Evolutionary conservation across 1,139 yeast species (phyloP).

Genomic region (Spathaspora sp.): DNA sequence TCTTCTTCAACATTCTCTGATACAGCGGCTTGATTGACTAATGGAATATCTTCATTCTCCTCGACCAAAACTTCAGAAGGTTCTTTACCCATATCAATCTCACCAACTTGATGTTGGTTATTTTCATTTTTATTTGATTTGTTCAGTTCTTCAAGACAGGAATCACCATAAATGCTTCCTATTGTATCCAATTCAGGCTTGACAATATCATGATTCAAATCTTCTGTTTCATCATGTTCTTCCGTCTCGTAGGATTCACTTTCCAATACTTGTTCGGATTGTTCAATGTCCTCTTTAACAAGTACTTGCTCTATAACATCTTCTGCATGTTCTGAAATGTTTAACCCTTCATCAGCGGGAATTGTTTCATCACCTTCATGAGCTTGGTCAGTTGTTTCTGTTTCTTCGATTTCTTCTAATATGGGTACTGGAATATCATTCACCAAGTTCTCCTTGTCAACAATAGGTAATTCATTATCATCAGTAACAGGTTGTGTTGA

Average conservation of each 20-base stretch:
- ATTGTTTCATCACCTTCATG: too few relatives aligned
- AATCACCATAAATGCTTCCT: not conserved
- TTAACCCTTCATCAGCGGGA: too few relatives aligned
- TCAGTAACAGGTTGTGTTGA: too few relatives aligned
- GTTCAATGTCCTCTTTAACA: too few relatives aligned
- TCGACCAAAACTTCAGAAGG: not conserved
- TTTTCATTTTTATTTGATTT: not conserved
- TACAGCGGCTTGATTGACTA: not conserved
- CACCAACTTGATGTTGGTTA: not conserved
- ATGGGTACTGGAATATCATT: not conserved
- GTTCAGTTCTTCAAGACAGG: not conserved
- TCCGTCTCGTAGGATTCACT: too few relatives aligned
- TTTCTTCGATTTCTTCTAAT: not conserved
- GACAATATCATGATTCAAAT: not conserved
- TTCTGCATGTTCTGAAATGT: not conserved
- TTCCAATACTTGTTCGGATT: not conserved
- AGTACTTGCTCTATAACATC: not conserved
- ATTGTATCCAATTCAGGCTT: not conserved
- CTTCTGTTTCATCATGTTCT: too few relatives aligned
- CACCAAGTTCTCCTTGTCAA: not conserved
- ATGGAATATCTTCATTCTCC: not conserved
- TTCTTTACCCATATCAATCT: not conserved
- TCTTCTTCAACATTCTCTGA: not conserved
- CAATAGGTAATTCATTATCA: too few relatives aligned
- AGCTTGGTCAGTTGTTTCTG: not conserved